Base-by-base conservation (phyloP, 208 protist genomes). In the Herpetomonas tarakana region DNA sequence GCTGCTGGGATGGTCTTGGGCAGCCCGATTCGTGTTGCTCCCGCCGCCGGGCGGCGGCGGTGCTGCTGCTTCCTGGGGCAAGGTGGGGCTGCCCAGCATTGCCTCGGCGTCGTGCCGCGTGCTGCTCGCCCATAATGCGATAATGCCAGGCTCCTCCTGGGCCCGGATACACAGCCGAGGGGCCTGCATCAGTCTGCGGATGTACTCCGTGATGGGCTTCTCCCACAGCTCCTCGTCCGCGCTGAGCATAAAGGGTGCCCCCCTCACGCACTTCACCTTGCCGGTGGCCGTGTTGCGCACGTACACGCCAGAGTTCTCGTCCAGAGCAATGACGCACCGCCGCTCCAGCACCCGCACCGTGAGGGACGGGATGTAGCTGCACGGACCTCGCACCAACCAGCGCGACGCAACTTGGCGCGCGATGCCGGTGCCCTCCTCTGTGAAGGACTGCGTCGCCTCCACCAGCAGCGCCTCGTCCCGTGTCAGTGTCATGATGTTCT, bases 301-400 rank as follows among this genome's bases (percentile, higher is more conserved):
- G 77, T 99, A 99, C 41, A 99, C 97, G 52, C 96, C 97, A 52
- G 97, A 77, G 76, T 97, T 96, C 16, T 89, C 74, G 54, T 95
- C 83, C n/a, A 98, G 75, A 35, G 85, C 65, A 22, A 98, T 97
- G 22, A 91, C 56, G 24, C 62, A 74, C 9, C 96, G 85, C 27
- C 76, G 83, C 65, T 98, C 91, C 38, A 97, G 21, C 11, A 99
- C 92, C 12, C 82, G 65, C n/a, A 98, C 92, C 31, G 88, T 66
- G 25, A 98, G 70, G 28, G 91, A 73, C 35, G 97, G 97, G 11
- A 98, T 71, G 73, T 96, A 98, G 26, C 83, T 74, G 38, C 69
- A 67, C 45, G 97, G 97, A 24, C 97, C 97, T 38, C 66, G 58
- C 52, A 99, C 88, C 58, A 98, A 93, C 96, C 97, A 99, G 50